Evolutionary conservation across 129 eudicot genomes (phyloP).

Genomic region (Artemisia annua): DNA sequence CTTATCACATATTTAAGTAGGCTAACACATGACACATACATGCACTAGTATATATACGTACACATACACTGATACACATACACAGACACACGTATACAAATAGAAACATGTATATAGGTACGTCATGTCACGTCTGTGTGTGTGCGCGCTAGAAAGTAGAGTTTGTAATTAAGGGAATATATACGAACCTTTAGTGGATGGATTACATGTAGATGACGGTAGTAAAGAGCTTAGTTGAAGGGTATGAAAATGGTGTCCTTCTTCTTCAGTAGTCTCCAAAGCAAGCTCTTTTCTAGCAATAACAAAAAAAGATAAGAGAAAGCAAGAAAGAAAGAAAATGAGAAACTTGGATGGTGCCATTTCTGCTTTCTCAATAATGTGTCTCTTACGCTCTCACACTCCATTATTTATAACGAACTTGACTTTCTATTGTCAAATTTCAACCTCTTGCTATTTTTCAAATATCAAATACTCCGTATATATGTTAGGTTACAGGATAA

Average conservation of each 20-base stretch:
- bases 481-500: too few relatives aligned
- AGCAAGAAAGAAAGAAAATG: constrained; percentile 22
- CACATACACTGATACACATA: too few relatives aligned
- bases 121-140: too few relatives aligned
- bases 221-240: constrained; percentile 27
- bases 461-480: too few relatives aligned
- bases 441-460: neutral
- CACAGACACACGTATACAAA: too few relatives aligned
- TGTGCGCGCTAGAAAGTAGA: neutral
- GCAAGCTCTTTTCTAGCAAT: constrained; percentile 5
- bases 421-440: neutral
- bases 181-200: constrained; percentile 24
- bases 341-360: constrained; percentile 29
- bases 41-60: too few relatives aligned
- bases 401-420: constrained; percentile 29
- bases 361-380: constrained; percentile 19
- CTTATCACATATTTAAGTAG: too few relatives aligned
- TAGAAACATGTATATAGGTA: too few relatives aligned
- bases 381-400: constrained; percentile 2
- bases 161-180: neutral
- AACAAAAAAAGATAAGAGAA: neutral
- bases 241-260: constrained; percentile 21
- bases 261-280: neutral
- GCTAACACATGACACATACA: too few relatives aligned
- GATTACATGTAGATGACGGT: constrained; percentile 29